Evolutionary conservation across 306 rosid species (phyloP).

Genomic region (Casuarina glauca): DNA sequence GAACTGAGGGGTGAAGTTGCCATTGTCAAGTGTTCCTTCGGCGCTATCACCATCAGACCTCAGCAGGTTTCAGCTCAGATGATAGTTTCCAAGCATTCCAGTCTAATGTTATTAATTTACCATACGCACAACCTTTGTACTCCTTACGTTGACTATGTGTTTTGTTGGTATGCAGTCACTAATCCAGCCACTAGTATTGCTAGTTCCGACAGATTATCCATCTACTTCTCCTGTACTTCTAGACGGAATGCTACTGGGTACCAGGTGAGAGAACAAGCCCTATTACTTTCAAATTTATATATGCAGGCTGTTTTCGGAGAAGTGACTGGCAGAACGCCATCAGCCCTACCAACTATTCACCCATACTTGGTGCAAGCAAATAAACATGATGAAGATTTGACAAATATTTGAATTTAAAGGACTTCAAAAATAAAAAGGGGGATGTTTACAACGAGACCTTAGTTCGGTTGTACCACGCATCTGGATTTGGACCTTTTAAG

Average conservation of each 20-base stretch:
- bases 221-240: slow-evolving; percentile 25
- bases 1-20: slow-evolving; percentile 28
- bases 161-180: slow-evolving; percentile 32
- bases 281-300: slow-evolving; percentile 4
- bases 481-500: no score
- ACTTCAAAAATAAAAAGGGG: no score
- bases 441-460: no score
- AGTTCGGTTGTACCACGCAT: no score
- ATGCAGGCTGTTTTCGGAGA: background rate
- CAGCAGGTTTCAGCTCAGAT: slow-evolving; percentile 18
- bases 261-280: slow-evolving; percentile 29
- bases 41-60: slow-evolving; percentile 22
- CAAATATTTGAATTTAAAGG: no score
- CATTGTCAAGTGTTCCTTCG: slow-evolving; percentile 28
- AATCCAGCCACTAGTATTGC: slow-evolving; percentile 35
- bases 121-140: background rate
- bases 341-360: background rate
- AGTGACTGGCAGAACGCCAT: background rate
- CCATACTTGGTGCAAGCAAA: background rate
- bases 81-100: slow-evolving; percentile 24
- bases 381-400: no score
- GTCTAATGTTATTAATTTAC: background rate
- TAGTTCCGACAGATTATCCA: slow-evolving; percentile 46
- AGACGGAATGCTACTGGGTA: slow-evolving; percentile 25
- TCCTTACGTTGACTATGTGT: slow-evolving; percentile 6